phyloP scores from a whole-genome alignment of 495 filamentous ascomycete species.

The Talaromyces trachyspermus region DNA sequence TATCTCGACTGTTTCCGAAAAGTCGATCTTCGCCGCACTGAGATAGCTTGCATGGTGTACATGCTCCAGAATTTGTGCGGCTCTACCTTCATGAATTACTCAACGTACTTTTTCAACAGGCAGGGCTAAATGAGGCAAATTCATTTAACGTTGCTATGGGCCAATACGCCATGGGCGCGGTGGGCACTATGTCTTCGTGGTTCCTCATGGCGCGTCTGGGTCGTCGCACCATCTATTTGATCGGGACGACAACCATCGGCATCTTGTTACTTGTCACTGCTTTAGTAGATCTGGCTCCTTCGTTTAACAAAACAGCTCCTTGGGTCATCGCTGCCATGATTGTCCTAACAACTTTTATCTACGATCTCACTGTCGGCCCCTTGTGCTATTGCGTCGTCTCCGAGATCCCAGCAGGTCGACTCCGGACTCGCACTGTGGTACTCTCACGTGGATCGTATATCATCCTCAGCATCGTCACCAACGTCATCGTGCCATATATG shows the following conservation, averaged over 20 bases:
- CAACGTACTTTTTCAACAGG: conserved; percentile 67
- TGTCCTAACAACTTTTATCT: conserved; percentile 56
- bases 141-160: conserved; percentile 53
- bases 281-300: conserved; percentile 36
- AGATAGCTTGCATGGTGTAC: conserved; percentile 74
- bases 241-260: conserved; percentile 50
- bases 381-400: conserved; percentile 67
- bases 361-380: conserved; percentile 60
- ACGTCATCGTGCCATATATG: conserved; percentile 56
- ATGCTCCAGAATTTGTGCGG: conserved; percentile 74
- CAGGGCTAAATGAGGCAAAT: conserved; percentile 41
- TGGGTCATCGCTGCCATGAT: conserved; percentile 45
- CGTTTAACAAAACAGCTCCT: conserved; percentile 22
- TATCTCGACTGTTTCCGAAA: conserved; percentile 72
- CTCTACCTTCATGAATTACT: conserved; percentile 73
- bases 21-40: conserved; percentile 63
- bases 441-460: conserved; percentile 58
- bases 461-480: conserved; percentile 53
- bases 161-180: conserved; percentile 53
- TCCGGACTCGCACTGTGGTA: conserved; percentile 60
- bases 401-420: conserved; percentile 55
- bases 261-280: conserved; percentile 56
- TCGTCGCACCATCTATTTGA: conserved; percentile 52
- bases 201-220: conserved; percentile 51
- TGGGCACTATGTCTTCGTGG: conserved; percentile 53